Evolutionary conservation across 2,329 filamentous ascomycete genomes (phyloP).

Genomic region (Raffaelea arxii): DNA sequence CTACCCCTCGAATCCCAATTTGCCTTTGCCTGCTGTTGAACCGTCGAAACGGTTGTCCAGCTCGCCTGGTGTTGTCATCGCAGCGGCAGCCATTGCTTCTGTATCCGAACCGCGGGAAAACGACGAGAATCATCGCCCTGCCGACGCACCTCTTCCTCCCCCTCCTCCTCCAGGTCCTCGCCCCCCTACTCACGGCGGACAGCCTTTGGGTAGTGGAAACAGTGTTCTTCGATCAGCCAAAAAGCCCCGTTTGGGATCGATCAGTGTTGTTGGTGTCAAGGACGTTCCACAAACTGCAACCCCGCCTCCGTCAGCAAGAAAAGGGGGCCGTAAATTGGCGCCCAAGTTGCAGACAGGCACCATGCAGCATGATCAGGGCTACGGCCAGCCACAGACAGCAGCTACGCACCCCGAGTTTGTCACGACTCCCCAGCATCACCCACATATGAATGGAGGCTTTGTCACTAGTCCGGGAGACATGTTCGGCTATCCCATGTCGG

Average conservation of each 20-base stretch:
- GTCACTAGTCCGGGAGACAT: constrained; percentile 41
- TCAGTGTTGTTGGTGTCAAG: constrained; percentile 11
- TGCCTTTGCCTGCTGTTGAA: constrained; percentile 50
- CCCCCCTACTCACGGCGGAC: too few relatives aligned
- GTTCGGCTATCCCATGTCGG: constrained; percentile 52
- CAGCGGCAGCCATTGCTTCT: constrained; percentile 15
- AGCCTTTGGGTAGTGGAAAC: constrained; percentile 17
- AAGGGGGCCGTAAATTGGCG: constrained; percentile 45
- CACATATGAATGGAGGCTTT: constrained; percentile 35
- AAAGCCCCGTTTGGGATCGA: constrained; percentile 33
- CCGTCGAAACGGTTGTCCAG: constrained; percentile 48
- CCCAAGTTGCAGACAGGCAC: constrained; percentile 33
- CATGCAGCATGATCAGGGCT: constrained; percentile 51
- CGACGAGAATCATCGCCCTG: neutral
- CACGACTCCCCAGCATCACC: constrained; percentile 37
- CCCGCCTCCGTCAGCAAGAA: constrained; percentile 48
- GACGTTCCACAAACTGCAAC: constrained; percentile 43
- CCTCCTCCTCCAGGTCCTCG: neutral
- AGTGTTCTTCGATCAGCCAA: constrained; percentile 30
- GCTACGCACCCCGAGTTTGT: constrained; percentile 28
- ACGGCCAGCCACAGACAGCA: constrained; percentile 25
- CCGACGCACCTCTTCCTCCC: too few relatives aligned
- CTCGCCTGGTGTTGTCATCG: constrained; percentile 37
- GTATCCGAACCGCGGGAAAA: too few relatives aligned
- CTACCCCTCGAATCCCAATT: constrained; percentile 41